Percentiles rank a stretch among this genome's conserved stretches.
Conservation (phyloP, 2,329 filamentous ascomycete species). For the Aspergillus bombycis region DNA sequence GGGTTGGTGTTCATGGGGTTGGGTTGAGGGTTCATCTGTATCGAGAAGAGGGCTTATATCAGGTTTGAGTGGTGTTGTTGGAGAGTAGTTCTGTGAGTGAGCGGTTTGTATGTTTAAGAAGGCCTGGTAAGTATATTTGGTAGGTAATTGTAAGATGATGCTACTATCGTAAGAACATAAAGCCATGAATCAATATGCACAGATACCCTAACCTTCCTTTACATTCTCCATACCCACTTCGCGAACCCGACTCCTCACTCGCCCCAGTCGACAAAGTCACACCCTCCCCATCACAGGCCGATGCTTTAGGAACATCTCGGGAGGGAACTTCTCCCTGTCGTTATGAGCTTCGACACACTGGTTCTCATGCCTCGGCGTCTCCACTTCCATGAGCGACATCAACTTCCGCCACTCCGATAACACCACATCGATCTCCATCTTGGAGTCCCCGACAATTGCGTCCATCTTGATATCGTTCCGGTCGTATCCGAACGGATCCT, state of each 20-base stretch:
- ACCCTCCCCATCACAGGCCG: background rate
- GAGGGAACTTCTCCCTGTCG: slow-evolving; percentile 34
- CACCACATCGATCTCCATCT: slow-evolving; percentile 61
- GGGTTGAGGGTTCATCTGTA: background rate
- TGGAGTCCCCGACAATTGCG: slow-evolving; percentile 63
- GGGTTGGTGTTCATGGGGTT: background rate
- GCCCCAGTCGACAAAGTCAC: background rate
- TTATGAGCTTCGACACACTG: slow-evolving; percentile 18
- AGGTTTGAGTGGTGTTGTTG: background rate
- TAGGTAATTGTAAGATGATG: background rate
- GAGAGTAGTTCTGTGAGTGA: background rate
- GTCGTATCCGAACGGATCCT: slow-evolving; percentile 69
- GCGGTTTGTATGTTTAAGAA: background rate
- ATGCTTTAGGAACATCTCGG: background rate
- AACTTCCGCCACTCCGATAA: slow-evolving; percentile 59
- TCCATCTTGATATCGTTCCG: slow-evolving; percentile 71
- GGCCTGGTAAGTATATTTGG: background rate
- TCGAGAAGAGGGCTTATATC: background rate
- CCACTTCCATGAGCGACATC: slow-evolving; percentile 19
- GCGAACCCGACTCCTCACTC: background rate
- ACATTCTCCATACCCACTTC: background rate
- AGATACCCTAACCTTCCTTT: background rate
- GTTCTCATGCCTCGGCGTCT: slow-evolving; percentile 8
- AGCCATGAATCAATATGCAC: background rate
- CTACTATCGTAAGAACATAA: background rate